These are phyloP conservation scores for Rubroshorea leprosula DNA, from an alignment of 345 rosid genomes.

Conservation along the genomic window DNA sequence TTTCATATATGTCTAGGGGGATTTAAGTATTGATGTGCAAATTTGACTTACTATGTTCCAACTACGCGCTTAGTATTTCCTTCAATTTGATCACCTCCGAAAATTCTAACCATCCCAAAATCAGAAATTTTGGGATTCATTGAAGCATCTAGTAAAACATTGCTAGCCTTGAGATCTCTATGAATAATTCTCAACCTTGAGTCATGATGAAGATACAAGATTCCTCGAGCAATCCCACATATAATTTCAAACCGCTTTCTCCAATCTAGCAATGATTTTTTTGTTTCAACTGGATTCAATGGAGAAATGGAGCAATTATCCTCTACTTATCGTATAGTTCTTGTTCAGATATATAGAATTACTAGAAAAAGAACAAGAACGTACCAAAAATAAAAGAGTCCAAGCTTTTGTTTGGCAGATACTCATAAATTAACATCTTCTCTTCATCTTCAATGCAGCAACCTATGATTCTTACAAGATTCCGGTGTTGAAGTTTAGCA, in stretches of 20 bases:
- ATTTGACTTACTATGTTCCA: constrained; percentile 17
- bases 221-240: constrained; percentile 21
- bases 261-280: constrained; percentile 7
- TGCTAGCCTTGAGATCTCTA: constrained; percentile 18
- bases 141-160: constrained; percentile 21
- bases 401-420: constrained; percentile 36
- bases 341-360: neutral
- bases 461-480: constrained; percentile 64
- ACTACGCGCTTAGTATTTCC: constrained; percentile 17
- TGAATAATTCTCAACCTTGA: constrained; percentile 22
- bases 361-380: neutral
- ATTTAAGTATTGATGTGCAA: neutral
- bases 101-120: constrained; percentile 20
- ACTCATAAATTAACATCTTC: constrained; percentile 51
- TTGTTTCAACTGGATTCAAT: neutral
- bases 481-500: constrained; percentile 58
- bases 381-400: constrained; percentile 36
- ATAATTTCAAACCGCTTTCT: constrained; percentile 18
- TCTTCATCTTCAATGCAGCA: constrained; percentile 55
- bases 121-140: constrained; percentile 21
- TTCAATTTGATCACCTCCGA: constrained; percentile 9
- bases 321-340: neutral
- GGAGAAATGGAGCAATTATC: neutral
- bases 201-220: constrained; percentile 18
- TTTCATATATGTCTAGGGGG: neutral